Conservation (phyloP, 2,329 filamentous ascomycete genomes). For the Didymella pomorum region DNA sequence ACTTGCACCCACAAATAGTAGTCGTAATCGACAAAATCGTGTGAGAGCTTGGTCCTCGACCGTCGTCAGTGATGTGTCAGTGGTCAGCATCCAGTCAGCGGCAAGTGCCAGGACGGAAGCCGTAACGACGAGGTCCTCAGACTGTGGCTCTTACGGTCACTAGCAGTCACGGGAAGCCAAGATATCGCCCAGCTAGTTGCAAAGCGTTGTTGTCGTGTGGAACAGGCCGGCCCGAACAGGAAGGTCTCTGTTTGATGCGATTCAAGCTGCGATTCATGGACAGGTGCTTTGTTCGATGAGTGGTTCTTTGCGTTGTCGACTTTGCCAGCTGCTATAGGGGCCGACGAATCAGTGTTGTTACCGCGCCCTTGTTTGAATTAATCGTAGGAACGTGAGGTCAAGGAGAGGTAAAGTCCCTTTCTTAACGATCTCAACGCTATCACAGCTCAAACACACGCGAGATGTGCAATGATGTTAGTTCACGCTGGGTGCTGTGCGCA, state of each 20-base stretch:
- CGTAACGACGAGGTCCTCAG: background rate
- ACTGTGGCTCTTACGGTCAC: background rate
- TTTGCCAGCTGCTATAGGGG: no score
- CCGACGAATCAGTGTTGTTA: no score
- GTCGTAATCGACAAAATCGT: background rate
- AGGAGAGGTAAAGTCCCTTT: background rate
- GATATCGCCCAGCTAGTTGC: background rate
- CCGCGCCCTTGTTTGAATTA: no score
- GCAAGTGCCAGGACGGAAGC: no score
- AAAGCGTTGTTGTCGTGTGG: background rate
- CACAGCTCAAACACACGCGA: background rate
- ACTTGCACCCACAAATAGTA: background rate
- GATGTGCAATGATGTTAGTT: conserved; percentile 9
- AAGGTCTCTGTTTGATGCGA: background rate
- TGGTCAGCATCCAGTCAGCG: background rate
- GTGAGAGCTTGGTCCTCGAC: background rate
- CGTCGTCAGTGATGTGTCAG: background rate
- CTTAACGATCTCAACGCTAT: background rate
- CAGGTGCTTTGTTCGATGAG: no score
- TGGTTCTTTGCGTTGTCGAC: no score
- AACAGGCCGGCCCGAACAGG: background rate
- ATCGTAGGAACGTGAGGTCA: no score
- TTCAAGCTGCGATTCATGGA: background rate
- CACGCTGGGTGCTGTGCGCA: conserved; percentile 6
- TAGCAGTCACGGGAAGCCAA: background rate